Base-by-base conservation (phyloP, 495 filamentous ascomycete species). In the Xylaria scruposa region DNA sequence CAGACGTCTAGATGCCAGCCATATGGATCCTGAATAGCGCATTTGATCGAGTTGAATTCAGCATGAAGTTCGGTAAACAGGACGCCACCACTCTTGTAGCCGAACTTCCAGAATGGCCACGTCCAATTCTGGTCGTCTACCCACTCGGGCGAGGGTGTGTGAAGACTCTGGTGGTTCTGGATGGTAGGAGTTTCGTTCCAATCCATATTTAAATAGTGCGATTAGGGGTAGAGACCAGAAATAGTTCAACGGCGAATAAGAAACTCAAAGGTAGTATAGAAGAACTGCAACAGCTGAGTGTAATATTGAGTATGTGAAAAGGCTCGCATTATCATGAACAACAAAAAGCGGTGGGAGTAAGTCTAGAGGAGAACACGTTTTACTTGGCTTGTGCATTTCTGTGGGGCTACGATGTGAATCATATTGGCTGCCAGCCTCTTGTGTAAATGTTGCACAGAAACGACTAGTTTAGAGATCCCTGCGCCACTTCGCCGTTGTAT, bases 1-100 rank as follows among this genome's bases (percentile, higher is more conserved):
- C 47, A 53, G 19, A 67, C 64, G 46, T 67, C 64, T 3, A 67
- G 29, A 53, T 54, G 47, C 64, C 64, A 67, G 47, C 64, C 47
- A 40, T 33, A 40, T 26, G 46, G 64, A 21, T 67, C 64, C 54
- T 67, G 64, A 19, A 67, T 67, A 1, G 64, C 64, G 64, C 29
- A 21, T 1, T 4, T n/a, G 15, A 67, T 26, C 9, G 47, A 53
- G 46, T 67, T 67, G 12, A n/a, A 67, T 26, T 54, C 46, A 19
- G 47, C 19, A 26, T 67, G 64, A 0, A 67, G 47, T 9, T 67
- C 13, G 2, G 2, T 54, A 10, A 67, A 67, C 0, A 67, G 64
- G 17, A 40, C 31, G 10, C 1, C 47, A 9, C 0, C 15, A n/a
- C 5, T 36, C 26, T 8, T 24, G 64, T 33, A 66, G 1, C 64